Percentiles rank a stretch among this genome's conserved stretches.
phyloP scores from a whole-genome alignment of 1,284 basidiomycete genomes.

The Trametes sp. region DNA sequence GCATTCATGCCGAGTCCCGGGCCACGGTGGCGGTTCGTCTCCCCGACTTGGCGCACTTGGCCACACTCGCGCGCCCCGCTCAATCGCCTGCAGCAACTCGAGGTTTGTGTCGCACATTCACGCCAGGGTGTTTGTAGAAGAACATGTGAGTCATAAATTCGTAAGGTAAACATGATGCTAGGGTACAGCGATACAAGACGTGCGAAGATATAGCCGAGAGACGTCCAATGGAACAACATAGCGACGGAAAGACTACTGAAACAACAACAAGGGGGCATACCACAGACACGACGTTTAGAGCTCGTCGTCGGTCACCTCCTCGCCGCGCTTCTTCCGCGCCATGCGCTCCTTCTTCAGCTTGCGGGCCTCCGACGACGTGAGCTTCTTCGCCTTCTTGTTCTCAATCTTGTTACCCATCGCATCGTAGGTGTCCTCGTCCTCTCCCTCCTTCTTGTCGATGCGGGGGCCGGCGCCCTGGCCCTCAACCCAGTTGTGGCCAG shows the following conservation, averaged over 20 bases:
- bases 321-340: constrained; percentile 85
- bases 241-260: constrained; percentile 31
- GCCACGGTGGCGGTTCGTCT: constrained; percentile 20
- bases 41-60: constrained; percentile 16
- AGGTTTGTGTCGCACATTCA: too few species aligned
- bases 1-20: constrained; percentile 11
- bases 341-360: constrained; percentile 98
- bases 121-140: not conserved
- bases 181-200: constrained; percentile 39
- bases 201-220: constrained; percentile 34
- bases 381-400: constrained; percentile 84
- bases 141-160: constrained; percentile 30
- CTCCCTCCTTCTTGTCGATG: constrained; percentile 89
- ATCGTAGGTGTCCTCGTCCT: constrained; percentile 90
- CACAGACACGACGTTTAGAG: constrained; percentile 46
- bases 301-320: constrained; percentile 74
- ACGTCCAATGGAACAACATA: constrained; percentile 40
- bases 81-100: not conserved
- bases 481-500: constrained; percentile 99
- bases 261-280: constrained; percentile 33
- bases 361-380: constrained; percentile 81
- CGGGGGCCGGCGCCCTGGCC: constrained; percentile 92
- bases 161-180: constrained; percentile 38
- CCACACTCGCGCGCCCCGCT: constrained; percentile 8
- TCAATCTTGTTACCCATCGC: constrained; percentile 98